These are phyloP conservation scores for Collybia nuda DNA, from an alignment of 768 basidiomycete species.

Conservation along the genomic window DNA sequence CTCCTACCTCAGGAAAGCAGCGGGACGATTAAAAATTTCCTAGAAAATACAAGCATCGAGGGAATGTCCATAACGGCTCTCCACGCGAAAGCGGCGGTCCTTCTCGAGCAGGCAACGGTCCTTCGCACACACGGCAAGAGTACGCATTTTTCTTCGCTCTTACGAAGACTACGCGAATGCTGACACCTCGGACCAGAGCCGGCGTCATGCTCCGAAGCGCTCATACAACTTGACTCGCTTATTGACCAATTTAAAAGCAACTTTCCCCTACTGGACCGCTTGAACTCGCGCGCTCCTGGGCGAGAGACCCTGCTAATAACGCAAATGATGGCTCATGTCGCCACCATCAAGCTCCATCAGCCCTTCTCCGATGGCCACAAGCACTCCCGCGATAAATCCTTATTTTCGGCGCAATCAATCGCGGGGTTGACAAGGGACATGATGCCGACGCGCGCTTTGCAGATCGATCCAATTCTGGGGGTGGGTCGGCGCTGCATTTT, in stretches of 20 bases:
- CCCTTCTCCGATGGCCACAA: conserved; percentile 9
- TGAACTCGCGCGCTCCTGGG: conserved; percentile 13
- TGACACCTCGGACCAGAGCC: not conserved
- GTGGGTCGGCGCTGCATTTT: conserved; percentile 2
- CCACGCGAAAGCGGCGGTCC: conserved; percentile 28
- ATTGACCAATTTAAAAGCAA: conserved; percentile 21
- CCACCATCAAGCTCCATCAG: conserved; percentile 27
- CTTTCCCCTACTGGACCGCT: conserved; percentile 17
- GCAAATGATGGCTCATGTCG: conserved; percentile 30
- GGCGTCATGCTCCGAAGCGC: conserved; percentile 2
- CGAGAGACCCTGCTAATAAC: conserved; percentile 25
- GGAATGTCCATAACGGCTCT: conserved; percentile 23
- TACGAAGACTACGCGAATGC: not conserved
- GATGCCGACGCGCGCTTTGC: conserved; percentile 7
- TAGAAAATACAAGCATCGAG: conserved; percentile 21
- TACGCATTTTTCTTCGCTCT: conserved; percentile 3
- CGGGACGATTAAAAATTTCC: conserved; percentile 26
- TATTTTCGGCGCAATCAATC: conserved; percentile 13
- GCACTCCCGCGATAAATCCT: conserved; percentile 13
- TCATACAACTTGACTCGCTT: conserved; percentile 10
- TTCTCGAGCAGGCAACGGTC: conserved; percentile 30
- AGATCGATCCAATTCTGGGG: conserved; percentile 14
- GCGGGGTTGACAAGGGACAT: conserved; percentile 13
- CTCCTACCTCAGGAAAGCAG: conserved; percentile 13
- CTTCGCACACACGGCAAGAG: conserved; percentile 1